A percentile compares a stretch with the other conserved stretches of the same genome.
phyloP scores from a whole-genome alignment of 2,329 filamentous ascomycete species.

The Paraconiothyrium brasiliense region DNA sequence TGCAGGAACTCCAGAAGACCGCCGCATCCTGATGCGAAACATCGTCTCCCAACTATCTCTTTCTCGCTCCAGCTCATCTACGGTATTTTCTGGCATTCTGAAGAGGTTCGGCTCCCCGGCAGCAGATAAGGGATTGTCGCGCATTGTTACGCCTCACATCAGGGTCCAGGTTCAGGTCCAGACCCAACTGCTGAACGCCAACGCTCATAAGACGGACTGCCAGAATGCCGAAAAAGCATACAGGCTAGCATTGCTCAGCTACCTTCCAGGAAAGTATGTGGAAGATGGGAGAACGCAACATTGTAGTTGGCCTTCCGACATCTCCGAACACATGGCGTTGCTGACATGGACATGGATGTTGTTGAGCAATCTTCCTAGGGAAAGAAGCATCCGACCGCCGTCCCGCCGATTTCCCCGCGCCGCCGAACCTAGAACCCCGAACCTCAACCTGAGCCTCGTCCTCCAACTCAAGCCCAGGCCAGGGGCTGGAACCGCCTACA shows the following conservation, averaged over 20 bases:
- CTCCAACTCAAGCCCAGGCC: slow-evolving; percentile 2
- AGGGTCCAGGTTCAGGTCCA: too few species aligned
- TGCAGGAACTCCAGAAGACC: background rate
- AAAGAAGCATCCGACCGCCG: slow-evolving; percentile 1
- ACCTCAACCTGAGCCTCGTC: slow-evolving; percentile 3
- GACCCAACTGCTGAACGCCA: background rate
- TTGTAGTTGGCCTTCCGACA: background rate
- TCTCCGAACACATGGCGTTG: background rate
- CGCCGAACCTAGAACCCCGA: background rate
- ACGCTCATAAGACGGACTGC: background rate
- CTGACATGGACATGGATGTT: background rate
- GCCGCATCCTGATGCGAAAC: background rate
- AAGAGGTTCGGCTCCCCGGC: too few species aligned
- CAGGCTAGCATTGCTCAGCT: background rate
- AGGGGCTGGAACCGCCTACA: slow-evolving; percentile 5
- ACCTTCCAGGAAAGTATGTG: background rate
- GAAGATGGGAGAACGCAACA: background rate
- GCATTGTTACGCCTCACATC: too few species aligned
- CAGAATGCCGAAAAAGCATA: background rate
- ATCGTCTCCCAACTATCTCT: background rate
- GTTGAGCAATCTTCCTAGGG: background rate
- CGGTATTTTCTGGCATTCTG: background rate
- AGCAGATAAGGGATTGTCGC: too few species aligned
- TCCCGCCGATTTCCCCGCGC: background rate
- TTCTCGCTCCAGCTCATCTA: background rate